Conservation (phyloP, 129 eudicot species). For the Oenanthe sinensis region DNA sequence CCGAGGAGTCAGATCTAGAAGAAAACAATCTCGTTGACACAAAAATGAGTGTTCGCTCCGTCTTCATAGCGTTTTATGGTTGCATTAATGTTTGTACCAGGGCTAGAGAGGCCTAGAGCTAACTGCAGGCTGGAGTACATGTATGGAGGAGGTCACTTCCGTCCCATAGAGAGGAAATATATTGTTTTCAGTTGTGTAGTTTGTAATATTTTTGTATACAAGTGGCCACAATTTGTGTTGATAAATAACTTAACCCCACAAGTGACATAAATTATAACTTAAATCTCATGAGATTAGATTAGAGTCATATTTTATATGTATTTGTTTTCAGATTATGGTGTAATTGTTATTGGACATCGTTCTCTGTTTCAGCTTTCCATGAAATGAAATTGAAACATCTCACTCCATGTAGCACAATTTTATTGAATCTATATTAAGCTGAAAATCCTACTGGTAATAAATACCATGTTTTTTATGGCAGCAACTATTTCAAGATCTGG, state of each 20-base stretch:
- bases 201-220: not conserved
- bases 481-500: too few species aligned
- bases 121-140: not conserved
- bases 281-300: not conserved
- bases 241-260: not conserved
- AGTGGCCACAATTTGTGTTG: not conserved
- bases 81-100: not conserved
- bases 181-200: not conserved
- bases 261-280: not conserved
- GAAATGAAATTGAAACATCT: not conserved
- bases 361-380: not conserved
- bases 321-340: not conserved
- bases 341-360: not conserved
- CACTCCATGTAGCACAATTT: too few species aligned
- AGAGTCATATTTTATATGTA: not conserved
- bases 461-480: too few species aligned
- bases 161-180: not conserved
- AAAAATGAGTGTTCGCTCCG: not conserved
- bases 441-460: too few species aligned
- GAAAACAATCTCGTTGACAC: conserved; percentile 43
- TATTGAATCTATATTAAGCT: not conserved
- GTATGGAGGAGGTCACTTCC: not conserved
- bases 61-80: not conserved
- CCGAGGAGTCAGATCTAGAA: conserved; percentile 46
- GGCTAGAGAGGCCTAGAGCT: not conserved